Evolutionary conservation across 2,329 filamentous ascomycete species (phyloP).

Genomic region (Aspergillus pseudoglaucus): DNA sequence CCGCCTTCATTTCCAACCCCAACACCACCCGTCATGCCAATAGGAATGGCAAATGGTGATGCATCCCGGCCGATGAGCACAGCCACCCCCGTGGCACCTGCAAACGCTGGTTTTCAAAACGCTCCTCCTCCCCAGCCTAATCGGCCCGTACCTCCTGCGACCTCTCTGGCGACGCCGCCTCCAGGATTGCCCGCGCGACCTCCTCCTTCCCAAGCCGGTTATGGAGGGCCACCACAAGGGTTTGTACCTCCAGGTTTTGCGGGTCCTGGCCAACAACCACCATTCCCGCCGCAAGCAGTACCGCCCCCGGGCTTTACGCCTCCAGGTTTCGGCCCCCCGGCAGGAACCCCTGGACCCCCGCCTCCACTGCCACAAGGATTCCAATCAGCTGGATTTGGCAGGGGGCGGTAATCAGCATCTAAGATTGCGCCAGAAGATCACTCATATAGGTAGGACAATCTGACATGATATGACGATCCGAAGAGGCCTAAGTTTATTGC

Average conservation of each 20-base stretch:
- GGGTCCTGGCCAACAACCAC: conserved; percentile 22
- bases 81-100: conserved; percentile 26
- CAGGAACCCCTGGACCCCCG: conserved; percentile 21
- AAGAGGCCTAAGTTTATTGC: background rate
- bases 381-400: conserved; percentile 34
- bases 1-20: conserved; percentile 63
- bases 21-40: conserved; percentile 36
- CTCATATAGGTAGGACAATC: background rate
- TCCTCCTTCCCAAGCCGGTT: conserved; percentile 62
- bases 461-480: conserved; percentile 9
- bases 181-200: conserved; percentile 60
- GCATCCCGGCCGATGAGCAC: conserved; percentile 26
- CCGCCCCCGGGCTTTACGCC: conserved; percentile 48
- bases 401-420: conserved; percentile 25
- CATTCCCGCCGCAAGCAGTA: conserved; percentile 33
- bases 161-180: conserved; percentile 40
- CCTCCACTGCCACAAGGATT: conserved; percentile 38
- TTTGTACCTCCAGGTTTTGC: conserved; percentile 37
- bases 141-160: conserved; percentile 54
- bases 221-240: conserved; percentile 54
- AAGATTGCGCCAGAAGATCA: background rate
- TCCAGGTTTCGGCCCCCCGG: conserved; percentile 41
- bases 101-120: conserved; percentile 35
- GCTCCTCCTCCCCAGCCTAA: conserved; percentile 38
- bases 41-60: conserved; percentile 41